These are phyloP conservation scores for Parasarocladium wereldwijsianum DNA, from an alignment of 2,329 filamentous ascomycete genomes.

Conservation along the genomic window DNA sequence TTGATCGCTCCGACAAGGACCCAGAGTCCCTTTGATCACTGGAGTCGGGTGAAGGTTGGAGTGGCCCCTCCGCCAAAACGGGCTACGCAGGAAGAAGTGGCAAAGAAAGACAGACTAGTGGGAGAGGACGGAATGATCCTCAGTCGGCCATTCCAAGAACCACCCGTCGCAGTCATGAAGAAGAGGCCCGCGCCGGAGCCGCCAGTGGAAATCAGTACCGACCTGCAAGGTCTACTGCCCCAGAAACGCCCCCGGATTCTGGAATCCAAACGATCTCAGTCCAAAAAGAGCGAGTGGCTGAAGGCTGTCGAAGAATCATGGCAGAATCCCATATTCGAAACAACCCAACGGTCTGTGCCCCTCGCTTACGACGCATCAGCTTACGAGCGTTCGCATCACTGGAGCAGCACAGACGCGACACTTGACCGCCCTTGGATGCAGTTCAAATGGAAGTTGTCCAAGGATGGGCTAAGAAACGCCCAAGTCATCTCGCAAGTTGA, in stretches of 20 bases:
- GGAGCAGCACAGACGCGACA: slow-evolving; percentile 4
- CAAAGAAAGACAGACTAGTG: slow-evolving; percentile 16
- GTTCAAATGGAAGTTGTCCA: slow-evolving; percentile 40
- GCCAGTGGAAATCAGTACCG: neutral
- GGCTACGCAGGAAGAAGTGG: neutral
- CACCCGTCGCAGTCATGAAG: slow-evolving; percentile 8
- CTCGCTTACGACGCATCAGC: slow-evolving; percentile 14
- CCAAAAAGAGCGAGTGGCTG: slow-evolving; percentile 36
- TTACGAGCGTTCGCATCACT: slow-evolving; percentile 1
- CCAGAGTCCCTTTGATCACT: slow-evolving; percentile 18
- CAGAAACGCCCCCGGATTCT: too few species aligned
- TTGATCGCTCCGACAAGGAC: neutral
- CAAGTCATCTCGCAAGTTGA: slow-evolving; percentile 73
- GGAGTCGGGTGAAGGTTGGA: slow-evolving; percentile 21
- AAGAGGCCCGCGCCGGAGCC: neutral
- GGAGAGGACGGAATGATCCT: slow-evolving; percentile 25
- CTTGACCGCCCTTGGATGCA: slow-evolving; percentile 14
- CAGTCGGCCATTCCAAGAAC: slow-evolving; percentile 29
- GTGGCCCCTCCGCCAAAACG: neutral
- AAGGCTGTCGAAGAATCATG: slow-evolving; percentile 46
- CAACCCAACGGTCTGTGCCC: slow-evolving; percentile 29
- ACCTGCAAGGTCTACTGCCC: slow-evolving; percentile 4
- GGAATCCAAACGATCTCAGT: too few species aligned
- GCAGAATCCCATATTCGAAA: slow-evolving; percentile 64
- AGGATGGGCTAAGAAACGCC: slow-evolving; percentile 41